Conservation (phyloP, 768 basidiomycete genomes). For the Amanita fuliginea region DNA sequence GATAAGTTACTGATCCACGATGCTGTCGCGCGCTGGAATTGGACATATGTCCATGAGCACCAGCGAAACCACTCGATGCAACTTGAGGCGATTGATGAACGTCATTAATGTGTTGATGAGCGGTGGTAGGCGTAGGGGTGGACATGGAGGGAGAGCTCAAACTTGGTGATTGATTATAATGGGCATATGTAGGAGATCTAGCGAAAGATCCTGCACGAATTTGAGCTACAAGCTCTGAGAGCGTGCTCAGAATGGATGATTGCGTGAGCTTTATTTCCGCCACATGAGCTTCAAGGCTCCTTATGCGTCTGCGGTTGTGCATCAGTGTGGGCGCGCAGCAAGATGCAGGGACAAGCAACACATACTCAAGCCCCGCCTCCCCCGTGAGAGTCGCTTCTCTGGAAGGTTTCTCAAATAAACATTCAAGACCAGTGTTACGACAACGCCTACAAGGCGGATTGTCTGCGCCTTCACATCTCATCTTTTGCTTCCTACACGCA, state of each 20-base stretch:
- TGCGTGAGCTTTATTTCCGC: constrained; percentile 71
- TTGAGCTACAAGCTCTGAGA: constrained; percentile 72
- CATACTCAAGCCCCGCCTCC: constrained; percentile 84
- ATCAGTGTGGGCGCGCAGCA: constrained; percentile 12
- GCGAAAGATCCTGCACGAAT: constrained; percentile 44
- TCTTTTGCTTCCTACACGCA: constrained; percentile 93
- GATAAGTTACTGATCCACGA: constrained; percentile 9
- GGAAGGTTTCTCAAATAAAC: constrained; percentile 91
- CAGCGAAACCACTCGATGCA: constrained; percentile 16
- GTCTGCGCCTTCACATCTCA: constrained; percentile 95
- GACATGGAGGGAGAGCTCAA: constrained; percentile 48
- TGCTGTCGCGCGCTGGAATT: constrained; percentile 11
- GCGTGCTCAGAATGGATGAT: constrained; percentile 62
- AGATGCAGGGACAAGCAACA: constrained; percentile 19
- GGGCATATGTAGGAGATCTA: constrained; percentile 56
- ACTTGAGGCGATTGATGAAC: constrained; percentile 29
- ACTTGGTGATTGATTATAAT: constrained; percentile 55
- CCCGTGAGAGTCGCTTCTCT: constrained; percentile 80
- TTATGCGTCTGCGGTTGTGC: constrained; percentile 57
- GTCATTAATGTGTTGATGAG: constrained; percentile 27
- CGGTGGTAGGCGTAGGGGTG: constrained; percentile 38
- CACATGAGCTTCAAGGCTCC: constrained; percentile 80
- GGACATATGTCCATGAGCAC: constrained; percentile 16
- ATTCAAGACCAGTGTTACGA: constrained; percentile 80
- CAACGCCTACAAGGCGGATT: constrained; percentile 95